Base-by-base conservation (phyloP, 192 early-diverging fungal species). In the Spizellomyces sp. region DNA sequence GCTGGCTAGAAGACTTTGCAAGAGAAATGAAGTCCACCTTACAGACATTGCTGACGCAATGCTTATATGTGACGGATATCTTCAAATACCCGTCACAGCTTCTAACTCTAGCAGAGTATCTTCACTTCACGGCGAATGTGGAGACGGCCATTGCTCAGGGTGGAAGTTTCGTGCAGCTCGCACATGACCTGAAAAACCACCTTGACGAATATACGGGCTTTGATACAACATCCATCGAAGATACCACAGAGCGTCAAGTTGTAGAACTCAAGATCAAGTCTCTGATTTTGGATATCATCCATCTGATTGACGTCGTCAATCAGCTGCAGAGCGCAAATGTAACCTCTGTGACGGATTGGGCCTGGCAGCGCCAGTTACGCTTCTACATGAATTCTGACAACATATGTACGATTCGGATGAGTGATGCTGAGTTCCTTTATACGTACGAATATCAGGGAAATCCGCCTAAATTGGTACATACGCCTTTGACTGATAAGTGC, bases 381-480 rank as follows among this genome's bases (percentile, higher is more conserved):
- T 84, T 83, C 47, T 87, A 87, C 60, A 27, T 77, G 66, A 46
- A 47, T 17, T 48, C 46, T 19, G 64, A 62, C 21, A 56, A 77
- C 22, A 55, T 44, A 8, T 87, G 86, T 63, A 21, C 80, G 5
- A 75, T 82, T 6, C 67, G 68, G 22, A 87, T 87, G 86, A 80
- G 79, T 67, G 73, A 80, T 44, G 82, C 86, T 5, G 70, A 79
- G 57, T 87, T 87, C 60, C 41, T 73, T n/a, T 87, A 87, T 57
- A 81, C 84, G 17, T 87, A 77, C 67, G 86, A 87, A 67, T 87
- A 87, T 78, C 86, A 87, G 69, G 86, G 86, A 19, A 87, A 79
- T 73, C 75, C 80, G 3, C 80, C 79, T 4, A 87, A 87, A 58
- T 75, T 87, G 5, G 86, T 87, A 15, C 86, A 87, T 58, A 87